Base-by-base conservation (phyloP, 345 rosid genomes). In the Melaleuca quinquenervia region DNA sequence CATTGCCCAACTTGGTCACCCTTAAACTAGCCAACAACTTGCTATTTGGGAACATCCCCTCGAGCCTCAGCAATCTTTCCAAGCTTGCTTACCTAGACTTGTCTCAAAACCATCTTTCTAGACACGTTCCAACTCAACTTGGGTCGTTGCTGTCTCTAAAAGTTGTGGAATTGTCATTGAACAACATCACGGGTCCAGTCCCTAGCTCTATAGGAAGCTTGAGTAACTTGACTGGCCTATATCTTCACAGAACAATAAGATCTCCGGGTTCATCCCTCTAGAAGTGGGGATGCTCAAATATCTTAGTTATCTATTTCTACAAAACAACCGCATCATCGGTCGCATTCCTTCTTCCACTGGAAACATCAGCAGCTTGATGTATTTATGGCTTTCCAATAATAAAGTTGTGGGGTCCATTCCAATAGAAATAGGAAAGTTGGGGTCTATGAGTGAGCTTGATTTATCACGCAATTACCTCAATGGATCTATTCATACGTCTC, bases 261-360 rank as follows among this genome's bases (percentile, higher is more conserved):
- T 85, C 75, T 36, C 48, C 1, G 84, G 87, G 12, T 27, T 82
- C n/a, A 60, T 90, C 82, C 90, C 89, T 3, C 9, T 1, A 52
- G 62, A 84, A 64, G 20, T 87, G 12, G 90, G 90, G 41, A 82
- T 84, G 49, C 78, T 87, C 58, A 80, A 10, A 21, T 75, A 82
- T 41, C 74, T 86, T 22, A 0, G 20, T 13, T 5, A 49, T 21
- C 50, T 85, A 3, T 29, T 45, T 26, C 13, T 74, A 52, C 6
- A 50, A 18, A 2, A 10, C 2, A 85, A 85, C 53, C 6, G 3
- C 55, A 45, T 82, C n/a, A 7, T 21, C 5, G 55, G 55, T 3
- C 21, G 36, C 2, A 82, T 82, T 13, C 83, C 55, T 50, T 26
- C 36, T 52, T 48, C 83, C 83, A 82, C 50, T 3, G 83, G 83